These are phyloP conservation scores for Samsoniella hepiali DNA, from an alignment of 2,329 filamentous ascomycete species.

Conservation along the genomic window DNA sequence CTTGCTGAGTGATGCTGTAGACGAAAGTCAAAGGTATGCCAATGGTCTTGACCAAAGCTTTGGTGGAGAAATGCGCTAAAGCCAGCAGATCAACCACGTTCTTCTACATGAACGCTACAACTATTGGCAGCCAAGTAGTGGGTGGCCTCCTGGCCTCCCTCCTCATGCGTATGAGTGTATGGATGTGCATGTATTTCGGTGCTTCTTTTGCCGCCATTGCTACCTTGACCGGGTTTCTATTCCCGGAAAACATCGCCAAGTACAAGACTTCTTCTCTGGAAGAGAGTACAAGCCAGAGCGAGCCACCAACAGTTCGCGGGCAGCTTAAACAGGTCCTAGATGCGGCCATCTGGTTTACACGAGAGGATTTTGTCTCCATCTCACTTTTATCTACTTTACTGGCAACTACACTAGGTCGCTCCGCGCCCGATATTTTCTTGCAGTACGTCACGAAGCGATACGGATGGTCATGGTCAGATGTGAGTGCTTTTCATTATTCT, in stretches of 20 bases:
- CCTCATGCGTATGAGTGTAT: not conserved
- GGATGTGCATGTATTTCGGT: not conserved
- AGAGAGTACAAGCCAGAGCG: not conserved
- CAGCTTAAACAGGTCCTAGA: not conserved
- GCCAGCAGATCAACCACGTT: not conserved
- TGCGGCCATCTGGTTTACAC: not conserved
- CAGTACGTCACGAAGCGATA: conserved; percentile 21
- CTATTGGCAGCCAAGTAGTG: not conserved
- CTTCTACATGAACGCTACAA: not conserved
- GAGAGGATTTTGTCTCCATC: not conserved
- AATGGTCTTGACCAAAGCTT: not conserved
- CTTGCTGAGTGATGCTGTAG: not conserved
- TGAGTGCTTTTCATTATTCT: not conserved
- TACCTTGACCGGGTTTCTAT: not conserved
- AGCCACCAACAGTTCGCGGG: not conserved
- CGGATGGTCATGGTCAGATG: conserved; percentile 21
- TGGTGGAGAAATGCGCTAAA: not conserved
- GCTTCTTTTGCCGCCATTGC: not conserved
- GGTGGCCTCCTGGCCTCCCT: not conserved
- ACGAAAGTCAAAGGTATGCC: not conserved
- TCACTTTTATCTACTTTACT: conserved; percentile 10
- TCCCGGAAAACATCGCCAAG: not conserved
- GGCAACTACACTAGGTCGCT: conserved; percentile 17
- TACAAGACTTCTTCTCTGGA: not conserved
- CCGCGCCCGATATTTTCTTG: conserved; percentile 19